A percentile compares a stretch with the other conserved stretches of the same genome.
phyloP scores from a whole-genome alignment of 2,329 filamentous ascomycete genomes.

The Aureobasidium sp. region DNA sequence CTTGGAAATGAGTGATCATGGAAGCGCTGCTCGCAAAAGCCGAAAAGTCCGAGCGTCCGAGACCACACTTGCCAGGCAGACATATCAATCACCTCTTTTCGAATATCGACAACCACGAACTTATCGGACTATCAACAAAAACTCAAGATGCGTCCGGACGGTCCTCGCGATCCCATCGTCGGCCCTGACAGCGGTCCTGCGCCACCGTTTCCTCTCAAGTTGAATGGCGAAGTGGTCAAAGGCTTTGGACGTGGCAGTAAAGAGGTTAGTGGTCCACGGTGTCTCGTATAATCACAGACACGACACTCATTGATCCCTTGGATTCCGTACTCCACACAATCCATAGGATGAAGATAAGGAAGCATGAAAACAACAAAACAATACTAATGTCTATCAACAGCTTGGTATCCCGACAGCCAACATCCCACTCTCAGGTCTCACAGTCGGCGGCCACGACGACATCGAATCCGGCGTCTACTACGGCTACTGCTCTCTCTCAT shows the following conservation, averaged over 20 bases:
- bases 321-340: neutral
- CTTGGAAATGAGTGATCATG: too few species aligned
- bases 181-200: slow-evolving; percentile 68
- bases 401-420: slow-evolving; percentile 97
- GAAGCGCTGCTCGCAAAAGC: neutral
- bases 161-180: slow-evolving; percentile 60
- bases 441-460: slow-evolving; percentile 56
- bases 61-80: too few species aligned
- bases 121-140: neutral
- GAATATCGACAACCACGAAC: neutral
- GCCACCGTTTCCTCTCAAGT: slow-evolving; percentile 70
- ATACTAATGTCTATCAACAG: slow-evolving; percentile 34
- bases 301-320: neutral
- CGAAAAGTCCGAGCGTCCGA: neutral
- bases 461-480: slow-evolving; percentile 83
- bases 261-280: slow-evolving; percentile 51
- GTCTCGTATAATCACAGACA: neutral
- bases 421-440: slow-evolving; percentile 61
- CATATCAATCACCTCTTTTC: too few species aligned
- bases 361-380: neutral
- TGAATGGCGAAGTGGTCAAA: slow-evolving; percentile 81
- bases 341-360: too few species aligned
- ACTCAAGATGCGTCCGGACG: slow-evolving; percentile 33
- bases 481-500: slow-evolving; percentile 69
- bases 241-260: slow-evolving; percentile 92